phyloP scores from a whole-genome alignment of 1,284 basidiomycete species.

The Puccinia polysora region DNA sequence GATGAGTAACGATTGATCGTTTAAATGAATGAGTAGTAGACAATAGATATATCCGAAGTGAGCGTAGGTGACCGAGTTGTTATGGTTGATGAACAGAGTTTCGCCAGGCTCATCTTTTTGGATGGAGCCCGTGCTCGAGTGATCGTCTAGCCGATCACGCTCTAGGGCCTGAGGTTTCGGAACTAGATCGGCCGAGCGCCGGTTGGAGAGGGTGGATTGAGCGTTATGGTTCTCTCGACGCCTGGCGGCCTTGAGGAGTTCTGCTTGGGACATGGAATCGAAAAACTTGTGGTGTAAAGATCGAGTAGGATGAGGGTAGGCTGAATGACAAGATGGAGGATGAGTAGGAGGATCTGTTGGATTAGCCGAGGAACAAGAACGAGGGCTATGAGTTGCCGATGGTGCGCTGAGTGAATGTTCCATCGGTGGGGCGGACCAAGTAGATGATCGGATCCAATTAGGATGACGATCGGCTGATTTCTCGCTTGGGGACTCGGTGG shows the following conservation, averaged over 20 bases:
- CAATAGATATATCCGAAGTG: slow-evolving; percentile 43
- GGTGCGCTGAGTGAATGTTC: slow-evolving; percentile 14
- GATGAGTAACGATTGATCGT: slow-evolving; percentile 31
- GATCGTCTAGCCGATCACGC: slow-evolving; percentile 1
- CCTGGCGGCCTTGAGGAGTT: slow-evolving; percentile 38
- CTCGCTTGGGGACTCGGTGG: background rate
- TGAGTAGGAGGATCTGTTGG: background rate
- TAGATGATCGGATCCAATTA: background rate
- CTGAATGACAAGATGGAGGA: slow-evolving; percentile 7
- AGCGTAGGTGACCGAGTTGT: slow-evolving; percentile 37
- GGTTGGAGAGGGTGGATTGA: slow-evolving; percentile 11
- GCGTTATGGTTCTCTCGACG: slow-evolving; percentile 16
- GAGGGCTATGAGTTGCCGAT: background rate
- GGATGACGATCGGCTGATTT: background rate
- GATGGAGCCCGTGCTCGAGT: slow-evolving; percentile 8
- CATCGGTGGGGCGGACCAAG: background rate
- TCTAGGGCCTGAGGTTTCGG: background rate
- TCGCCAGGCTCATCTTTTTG: slow-evolving; percentile 18
- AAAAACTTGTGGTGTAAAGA: slow-evolving; percentile 43
- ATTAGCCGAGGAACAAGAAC: background rate
- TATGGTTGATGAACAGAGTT: slow-evolving; percentile 26
- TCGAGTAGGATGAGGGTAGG: slow-evolving; percentile 11
- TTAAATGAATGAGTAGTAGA: slow-evolving; percentile 31
- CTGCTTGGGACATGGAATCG: slow-evolving; percentile 42
- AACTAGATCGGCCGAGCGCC: slow-evolving; percentile 1